Evolutionary conservation across 2,329 filamentous ascomycete genomes (phyloP), one percentile per base, ranked within the genome.

Genomic region (Phialocephala subalpina): DNA sequence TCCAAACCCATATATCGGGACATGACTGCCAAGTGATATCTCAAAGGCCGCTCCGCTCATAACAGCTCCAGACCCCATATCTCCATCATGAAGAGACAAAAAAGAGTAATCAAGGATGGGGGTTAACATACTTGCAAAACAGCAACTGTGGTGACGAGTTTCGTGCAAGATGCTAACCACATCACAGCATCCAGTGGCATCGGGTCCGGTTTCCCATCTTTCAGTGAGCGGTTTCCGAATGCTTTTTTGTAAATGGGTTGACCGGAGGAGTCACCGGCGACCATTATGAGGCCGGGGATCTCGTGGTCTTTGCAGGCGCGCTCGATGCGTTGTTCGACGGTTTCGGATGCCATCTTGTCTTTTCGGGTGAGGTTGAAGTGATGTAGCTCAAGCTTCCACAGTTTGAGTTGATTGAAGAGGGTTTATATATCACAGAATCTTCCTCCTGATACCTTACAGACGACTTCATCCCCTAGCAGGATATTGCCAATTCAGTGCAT

Each of bases 161-260:
- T 88, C 18, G 86, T 87, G 72, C 83, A 86, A 0, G 84, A 86
- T 0, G 86, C 86, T 5, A 88, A 79, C 84, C 83, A 87, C 73
- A 89, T 91, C 0, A 87, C 78, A 9, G 80, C 87, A 45, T 92
- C 87, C 0, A 87, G 76, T 0, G 82, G 83, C 84, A 92, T 87
- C 2, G 83, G 79, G 56, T 87, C 82, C 4, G 45, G 47, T 20
- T 84, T 86, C 68, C 82, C 85, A 0, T 84, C 84, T 8, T 88
- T 81, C 80, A 84, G 69, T 20, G 76, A 76, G 0, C 73, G 74
- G 11, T 62, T 66, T 1, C 80, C 80, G 33, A 81, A 79, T 1
- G 73, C 63, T 62, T 77, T 76, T 36, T 69, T 65, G 65, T 81
- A 82, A 3, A 58, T 67, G 68, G 80, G 79, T 2, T 73, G 74